These are phyloP conservation scores for Colletotrichum sp. DNA, from an alignment of 2,329 filamentous ascomycete genomes.

Conservation along the genomic window DNA sequence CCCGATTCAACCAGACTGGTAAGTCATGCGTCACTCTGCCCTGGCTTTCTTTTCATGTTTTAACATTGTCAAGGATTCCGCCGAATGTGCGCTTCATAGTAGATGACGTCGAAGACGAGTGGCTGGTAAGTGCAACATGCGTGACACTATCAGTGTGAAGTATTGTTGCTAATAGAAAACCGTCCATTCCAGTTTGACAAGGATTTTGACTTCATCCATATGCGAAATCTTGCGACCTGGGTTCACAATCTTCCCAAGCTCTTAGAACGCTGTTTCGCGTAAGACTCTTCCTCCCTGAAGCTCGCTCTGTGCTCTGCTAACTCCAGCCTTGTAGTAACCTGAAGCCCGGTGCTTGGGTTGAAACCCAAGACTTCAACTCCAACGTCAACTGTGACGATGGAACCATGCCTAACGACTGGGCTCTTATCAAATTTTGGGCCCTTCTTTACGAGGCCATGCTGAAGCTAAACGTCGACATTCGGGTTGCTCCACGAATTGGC, in stretches of 20 bases:
- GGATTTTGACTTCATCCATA: neutral
- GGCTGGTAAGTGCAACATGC: neutral
- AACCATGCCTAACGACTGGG: conserved; percentile 27
- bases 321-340: conserved; percentile 12
- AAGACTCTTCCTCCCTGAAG: neutral
- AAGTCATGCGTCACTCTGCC: neutral
- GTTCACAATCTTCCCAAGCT: neutral
- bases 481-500: neutral
- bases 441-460: neutral
- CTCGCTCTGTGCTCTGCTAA: neutral
- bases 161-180: neutral
- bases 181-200: neutral
- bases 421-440: neutral
- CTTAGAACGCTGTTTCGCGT: neutral
- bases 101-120: neutral
- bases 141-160: neutral
- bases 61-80: neutral
- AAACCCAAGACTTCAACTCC: conserved; percentile 48
- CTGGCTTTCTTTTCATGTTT: neutral
- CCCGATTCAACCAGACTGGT: neutral
- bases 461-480: neutral
- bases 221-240: neutral
- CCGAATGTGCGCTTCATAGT: neutral
- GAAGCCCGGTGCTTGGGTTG: conserved; percentile 48
- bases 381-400: conserved; percentile 38